phyloP scores from a whole-genome alignment of 768 basidiomycete species.

The Leccinum incarnatum region DNA sequence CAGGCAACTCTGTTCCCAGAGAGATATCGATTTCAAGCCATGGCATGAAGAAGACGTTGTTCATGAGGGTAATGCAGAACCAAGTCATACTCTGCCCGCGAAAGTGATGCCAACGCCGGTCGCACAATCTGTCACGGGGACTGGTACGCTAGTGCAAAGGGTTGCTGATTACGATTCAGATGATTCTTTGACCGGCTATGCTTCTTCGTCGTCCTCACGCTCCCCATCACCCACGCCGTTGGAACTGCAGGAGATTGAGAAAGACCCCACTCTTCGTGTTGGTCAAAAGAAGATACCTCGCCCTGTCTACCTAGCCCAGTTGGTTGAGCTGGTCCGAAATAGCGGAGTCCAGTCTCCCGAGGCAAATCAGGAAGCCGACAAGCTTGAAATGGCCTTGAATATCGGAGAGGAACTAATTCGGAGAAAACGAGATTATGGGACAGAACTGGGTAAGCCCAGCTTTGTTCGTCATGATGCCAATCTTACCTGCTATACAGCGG shows the following conservation, averaged over 20 bases:
- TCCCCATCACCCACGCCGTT: conserved; percentile 79
- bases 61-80: conserved; percentile 7
- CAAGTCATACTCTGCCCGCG: conserved; percentile 13
- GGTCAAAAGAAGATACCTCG: conserved; percentile 66
- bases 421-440: conserved; percentile 80
- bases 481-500: conserved; percentile 50
- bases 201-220: conserved; percentile 61
- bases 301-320: conserved; percentile 88
- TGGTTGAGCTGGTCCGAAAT: conserved; percentile 72
- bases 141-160: conserved; percentile 9
- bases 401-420: conserved; percentile 82
- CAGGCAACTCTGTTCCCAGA: conserved; percentile 47
- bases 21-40: conserved; percentile 51
- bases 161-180: conserved; percentile 66
- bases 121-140: not conserved
- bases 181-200: conserved; percentile 78
- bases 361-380: conserved; percentile 66
- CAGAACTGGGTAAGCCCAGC: conserved; percentile 66
- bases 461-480: not conserved
- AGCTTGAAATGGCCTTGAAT: conserved; percentile 75
- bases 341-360: conserved; percentile 50
- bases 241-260: conserved; percentile 79
- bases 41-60: conserved; percentile 12
- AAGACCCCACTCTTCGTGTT: conserved; percentile 77
- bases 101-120: conserved; percentile 5